Base-by-base conservation (phyloP, 139 green algal species). In the Marvania coccoides region DNA sequence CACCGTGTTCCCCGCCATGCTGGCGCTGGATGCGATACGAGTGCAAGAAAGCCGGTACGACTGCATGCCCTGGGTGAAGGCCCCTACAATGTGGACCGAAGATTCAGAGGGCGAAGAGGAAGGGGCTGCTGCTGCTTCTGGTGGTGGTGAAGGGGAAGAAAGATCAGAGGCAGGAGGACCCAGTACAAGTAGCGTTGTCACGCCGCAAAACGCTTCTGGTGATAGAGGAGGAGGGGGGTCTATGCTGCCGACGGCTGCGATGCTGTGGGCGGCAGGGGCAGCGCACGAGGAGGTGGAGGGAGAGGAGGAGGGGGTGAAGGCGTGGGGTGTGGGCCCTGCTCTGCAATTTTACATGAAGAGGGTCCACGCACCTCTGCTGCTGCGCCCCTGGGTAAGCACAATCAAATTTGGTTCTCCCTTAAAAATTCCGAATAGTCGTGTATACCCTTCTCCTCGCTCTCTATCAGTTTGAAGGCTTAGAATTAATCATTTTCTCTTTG, bases 1-100 rank as follows among this genome's bases (percentile, higher is more conserved):
- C 15, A 91, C 86, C 4, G 87, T 80, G 13, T 94, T 96, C 65
- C 77, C 89, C 47, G 77, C 85, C 8, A 71, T 93, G 46, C 76
- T 96, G 61, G 71, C 81, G 1, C 45, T 95, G 48, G 89, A 95
- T 66, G 72, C 71, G 14, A 48, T 60, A 3, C 73, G 89, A 14
- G 55, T 90, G 12, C 69, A 83, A 53, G 38, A 73, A 31, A 62
- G 78, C 4, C 67, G 83, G n/a, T 33, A 76, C 2, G 88, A 95
- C 73, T 83, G 79, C 61, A 26, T 80, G 37, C 89, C 89, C 2
- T 91, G 81, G 62, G 40, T 85, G 10, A 60, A 6, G 42, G n/a
- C 24, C 6, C n/a, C n/a, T 12, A 19, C 24, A 51, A 42, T 45
- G 33, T 2, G 57, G 55, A 19, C 36, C 15, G 55, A 47, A 47